Percentiles rank a stretch among this genome's conserved stretches.
Evolutionary conservation across 2,329 filamentous ascomycete species (phyloP).

Genomic region (Trichoderma arundinaceum): DNA sequence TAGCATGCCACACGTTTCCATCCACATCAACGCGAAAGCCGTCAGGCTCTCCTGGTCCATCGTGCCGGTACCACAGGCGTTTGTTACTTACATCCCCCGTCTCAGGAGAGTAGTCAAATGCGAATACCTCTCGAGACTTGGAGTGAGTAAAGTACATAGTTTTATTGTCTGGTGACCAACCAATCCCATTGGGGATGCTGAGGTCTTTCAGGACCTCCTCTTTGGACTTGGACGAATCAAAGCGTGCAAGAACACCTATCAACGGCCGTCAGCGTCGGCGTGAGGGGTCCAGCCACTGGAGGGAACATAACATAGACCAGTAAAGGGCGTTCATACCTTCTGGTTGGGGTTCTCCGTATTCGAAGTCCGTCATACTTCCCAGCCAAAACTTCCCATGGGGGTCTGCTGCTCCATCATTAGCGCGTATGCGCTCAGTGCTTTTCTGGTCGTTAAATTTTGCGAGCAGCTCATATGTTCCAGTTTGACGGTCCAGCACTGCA

Average conservation of each 20-base stretch:
- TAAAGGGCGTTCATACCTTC: slow-evolving; percentile 53
- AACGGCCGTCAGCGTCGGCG: slow-evolving; percentile 2
- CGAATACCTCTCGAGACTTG: slow-evolving; percentile 70
- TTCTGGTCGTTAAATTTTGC: slow-evolving; percentile 51
- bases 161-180: slow-evolving; percentile 75
- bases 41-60: slow-evolving; percentile 72
- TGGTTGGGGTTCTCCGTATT: slow-evolving; percentile 61
- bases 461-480: slow-evolving; percentile 61
- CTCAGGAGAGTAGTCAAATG: slow-evolving; percentile 73
- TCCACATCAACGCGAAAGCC: slow-evolving; percentile 84
- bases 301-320: not conserved
- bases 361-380: slow-evolving; percentile 82
- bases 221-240: slow-evolving; percentile 61
- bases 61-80: slow-evolving; percentile 74
- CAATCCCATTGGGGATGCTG: slow-evolving; percentile 83
- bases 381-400: slow-evolving; percentile 83
- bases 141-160: slow-evolving; percentile 87
- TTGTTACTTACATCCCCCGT: slow-evolving; percentile 70
- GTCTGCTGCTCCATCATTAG: slow-evolving; percentile 86
- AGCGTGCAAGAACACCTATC: slow-evolving; percentile 73
- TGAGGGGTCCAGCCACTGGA: not conserved
- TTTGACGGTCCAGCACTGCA: slow-evolving; percentile 73
- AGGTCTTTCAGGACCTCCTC: slow-evolving; percentile 66
- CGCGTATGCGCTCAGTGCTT: slow-evolving; percentile 60
- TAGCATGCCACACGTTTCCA: slow-evolving; percentile 85